These are phyloP conservation scores for Scolecobasidium constrictum DNA, from an alignment of 2,329 filamentous ascomycete genomes.

Conservation along the genomic window DNA sequence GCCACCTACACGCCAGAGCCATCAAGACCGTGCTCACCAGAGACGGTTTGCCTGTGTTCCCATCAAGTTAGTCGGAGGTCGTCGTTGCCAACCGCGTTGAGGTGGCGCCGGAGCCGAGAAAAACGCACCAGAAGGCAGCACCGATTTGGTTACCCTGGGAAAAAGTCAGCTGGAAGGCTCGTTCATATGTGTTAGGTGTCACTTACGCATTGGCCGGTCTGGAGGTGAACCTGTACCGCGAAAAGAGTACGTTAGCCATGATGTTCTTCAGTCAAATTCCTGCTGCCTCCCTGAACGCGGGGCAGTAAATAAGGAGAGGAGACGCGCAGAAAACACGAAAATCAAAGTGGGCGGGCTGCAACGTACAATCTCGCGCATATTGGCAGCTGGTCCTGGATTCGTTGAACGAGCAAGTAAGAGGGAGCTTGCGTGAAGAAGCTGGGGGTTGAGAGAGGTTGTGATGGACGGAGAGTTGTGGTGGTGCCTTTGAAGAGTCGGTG, in stretches of 20 bases:
- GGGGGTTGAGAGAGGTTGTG: no score
- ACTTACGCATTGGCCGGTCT: slow-evolving; percentile 99
- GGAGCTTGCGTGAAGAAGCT: neutral
- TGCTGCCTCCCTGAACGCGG: slow-evolving; percentile 8
- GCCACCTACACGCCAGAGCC: slow-evolving; percentile 80
- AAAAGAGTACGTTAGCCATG: slow-evolving; percentile 9
- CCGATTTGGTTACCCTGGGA: slow-evolving; percentile 98
- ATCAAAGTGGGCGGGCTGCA: neutral
- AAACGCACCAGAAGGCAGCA: slow-evolving; percentile 91
- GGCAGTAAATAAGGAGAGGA: slow-evolving; percentile 9
- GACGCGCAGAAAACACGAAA: slow-evolving; percentile 7
- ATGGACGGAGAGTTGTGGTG: neutral
- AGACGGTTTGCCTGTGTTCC: slow-evolving; percentile 40
- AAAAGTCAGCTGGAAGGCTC: slow-evolving; percentile 19
- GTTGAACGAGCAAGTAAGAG: neutral
- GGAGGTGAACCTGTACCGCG: slow-evolving; percentile 78
- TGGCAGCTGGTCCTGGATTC: slow-evolving; percentile 2
- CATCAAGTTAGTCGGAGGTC: slow-evolving; percentile 8
- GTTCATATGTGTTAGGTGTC: slow-evolving; percentile 10
- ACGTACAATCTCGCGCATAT: slow-evolving; percentile 13
- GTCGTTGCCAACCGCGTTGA: neutral
- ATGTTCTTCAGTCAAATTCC: slow-evolving; percentile 4
- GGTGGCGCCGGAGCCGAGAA: neutral
- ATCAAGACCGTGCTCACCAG: slow-evolving; percentile 81
- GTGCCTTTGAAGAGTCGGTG: neutral